These are phyloP conservation scores for Mallotus repandus DNA, from an alignment of 441 rosid genomes.

Conservation along the genomic window DNA sequence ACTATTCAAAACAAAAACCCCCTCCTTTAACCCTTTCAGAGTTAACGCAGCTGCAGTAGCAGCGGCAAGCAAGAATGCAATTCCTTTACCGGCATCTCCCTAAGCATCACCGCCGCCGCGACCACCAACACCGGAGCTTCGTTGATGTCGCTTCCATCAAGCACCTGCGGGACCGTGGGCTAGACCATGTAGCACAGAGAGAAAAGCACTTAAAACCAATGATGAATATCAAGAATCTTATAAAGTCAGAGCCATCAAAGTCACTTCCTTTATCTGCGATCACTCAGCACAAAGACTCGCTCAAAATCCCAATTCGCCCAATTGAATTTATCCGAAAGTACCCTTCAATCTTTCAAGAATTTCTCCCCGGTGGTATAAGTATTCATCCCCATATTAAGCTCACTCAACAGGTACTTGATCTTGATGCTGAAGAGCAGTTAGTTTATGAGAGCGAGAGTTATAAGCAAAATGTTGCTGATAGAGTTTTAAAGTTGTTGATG, in stretches of 20 bases:
- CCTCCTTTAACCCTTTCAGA: slow-evolving; percentile 13
- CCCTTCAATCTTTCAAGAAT: slow-evolving; percentile 73
- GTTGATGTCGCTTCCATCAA: slow-evolving; percentile 36
- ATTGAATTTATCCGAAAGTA: slow-evolving; percentile 74
- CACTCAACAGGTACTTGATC: slow-evolving; percentile 63
- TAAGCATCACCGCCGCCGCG: slow-evolving; percentile 18
- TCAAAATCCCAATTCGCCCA: slow-evolving; percentile 67
- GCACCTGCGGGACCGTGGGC: slow-evolving; percentile 79
- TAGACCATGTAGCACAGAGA: slow-evolving; percentile 81
- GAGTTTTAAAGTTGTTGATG: slow-evolving; percentile 78
- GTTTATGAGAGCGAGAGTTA: slow-evolving; percentile 71
- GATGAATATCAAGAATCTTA: slow-evolving; percentile 63
- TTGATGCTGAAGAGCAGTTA: slow-evolving; percentile 79
- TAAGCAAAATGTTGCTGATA: slow-evolving; percentile 54
- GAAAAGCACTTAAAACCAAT: slow-evolving; percentile 74
- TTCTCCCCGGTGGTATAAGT: slow-evolving; percentile 65
- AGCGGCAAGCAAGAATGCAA: slow-evolving; percentile 28
- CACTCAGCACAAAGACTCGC: slow-evolving; percentile 46
- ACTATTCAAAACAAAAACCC: background rate
- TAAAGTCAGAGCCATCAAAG: slow-evolving; percentile 78
- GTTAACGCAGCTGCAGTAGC: background rate
- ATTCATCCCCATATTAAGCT: slow-evolving; percentile 80
- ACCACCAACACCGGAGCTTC: slow-evolving; percentile 28
- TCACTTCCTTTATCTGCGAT: slow-evolving; percentile 71
- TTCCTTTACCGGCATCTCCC: slow-evolving; percentile 33